Evolutionary conservation across 202 grass and related monocot genomes (phyloP).

Genomic region (Saccharum hybrid): DNA sequence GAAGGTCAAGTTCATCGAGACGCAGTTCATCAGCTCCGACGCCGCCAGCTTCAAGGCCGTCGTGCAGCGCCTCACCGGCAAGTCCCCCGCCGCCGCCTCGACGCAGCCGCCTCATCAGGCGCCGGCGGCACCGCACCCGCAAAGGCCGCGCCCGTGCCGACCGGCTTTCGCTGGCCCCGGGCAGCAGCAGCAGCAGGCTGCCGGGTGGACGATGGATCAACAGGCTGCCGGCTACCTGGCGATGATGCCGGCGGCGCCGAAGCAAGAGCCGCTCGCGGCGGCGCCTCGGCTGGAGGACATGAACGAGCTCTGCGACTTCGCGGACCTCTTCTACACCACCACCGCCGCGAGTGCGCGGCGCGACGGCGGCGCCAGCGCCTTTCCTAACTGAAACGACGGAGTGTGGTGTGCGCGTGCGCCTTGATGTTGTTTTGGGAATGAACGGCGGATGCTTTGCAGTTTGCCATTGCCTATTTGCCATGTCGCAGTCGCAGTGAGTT

Average conservation of each 20-base stretch:
- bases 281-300: conserved; percentile 21
- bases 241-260: neutral
- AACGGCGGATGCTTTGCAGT: neutral
- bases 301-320: conserved; percentile 49
- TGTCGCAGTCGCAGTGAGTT: neutral
- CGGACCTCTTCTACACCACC: conserved; percentile 47
- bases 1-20: conserved; percentile 85
- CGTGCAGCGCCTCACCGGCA: conserved; percentile 78
- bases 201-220: neutral
- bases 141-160: conserved; percentile 39
- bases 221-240: neutral
- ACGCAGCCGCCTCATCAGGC: neutral
- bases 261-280: conserved; percentile 1
- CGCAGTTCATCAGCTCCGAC: conserved; percentile 67
- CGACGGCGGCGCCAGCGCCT: conserved; percentile 14
- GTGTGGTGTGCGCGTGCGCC: no score
- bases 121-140: neutral
- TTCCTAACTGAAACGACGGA: conserved; percentile 39
- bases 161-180: neutral
- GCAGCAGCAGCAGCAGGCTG: neutral
- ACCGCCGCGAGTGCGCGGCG: neutral
- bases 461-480: neutral
- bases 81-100: conserved; percentile 1
- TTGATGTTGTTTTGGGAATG: neutral
- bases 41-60: conserved; percentile 73